A percentile compares a stretch with the other conserved stretches of the same genome.
Conservation (phyloP, 805 yeast species). For the Alloascoidea hylecoeti region DNA sequence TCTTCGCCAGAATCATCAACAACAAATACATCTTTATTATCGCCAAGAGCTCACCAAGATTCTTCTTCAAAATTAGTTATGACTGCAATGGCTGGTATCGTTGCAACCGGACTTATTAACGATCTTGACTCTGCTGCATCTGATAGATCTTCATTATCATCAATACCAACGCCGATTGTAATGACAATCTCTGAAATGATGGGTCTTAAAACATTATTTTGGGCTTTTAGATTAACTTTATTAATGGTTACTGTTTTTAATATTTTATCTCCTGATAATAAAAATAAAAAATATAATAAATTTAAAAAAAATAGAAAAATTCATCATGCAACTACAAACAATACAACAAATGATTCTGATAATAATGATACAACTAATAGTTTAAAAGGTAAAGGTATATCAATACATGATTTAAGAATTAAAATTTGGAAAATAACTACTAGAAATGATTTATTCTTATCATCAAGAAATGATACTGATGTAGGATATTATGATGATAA, state of each 20-base stretch:
- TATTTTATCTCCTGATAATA: conserved; percentile 13
- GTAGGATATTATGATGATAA: no score
- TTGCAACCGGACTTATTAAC: conserved; percentile 15
- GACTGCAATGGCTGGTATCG: conserved; percentile 21
- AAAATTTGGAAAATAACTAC: not conserved
- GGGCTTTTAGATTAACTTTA: conserved; percentile 11
- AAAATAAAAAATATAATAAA: conserved; percentile 4
- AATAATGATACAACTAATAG: conserved; percentile 3
- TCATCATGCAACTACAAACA: not conserved
- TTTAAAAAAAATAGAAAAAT: conserved; percentile 5
- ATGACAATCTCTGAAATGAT: conserved; percentile 4
- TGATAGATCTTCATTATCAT: conserved; percentile 14
- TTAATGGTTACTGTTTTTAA: conserved; percentile 15
- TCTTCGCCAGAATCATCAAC: conserved; percentile 4
- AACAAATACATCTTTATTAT: conserved; percentile 2
- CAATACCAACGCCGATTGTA: conserved; percentile 11
- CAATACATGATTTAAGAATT: conserved; percentile 2
- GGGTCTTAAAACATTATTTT: conserved; percentile 7
- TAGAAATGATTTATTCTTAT: not conserved
- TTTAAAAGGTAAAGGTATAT: conserved; percentile 3
- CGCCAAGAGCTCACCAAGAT: conserved; percentile 2
- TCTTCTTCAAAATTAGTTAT: conserved; percentile 16
- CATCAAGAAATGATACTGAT: not conserved
- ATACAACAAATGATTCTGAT: conserved; percentile 2
- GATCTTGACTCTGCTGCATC: conserved; percentile 9